phyloP scores from a whole-genome alignment of 208 protist species.

The Acanthamoeba healyi region DNA sequence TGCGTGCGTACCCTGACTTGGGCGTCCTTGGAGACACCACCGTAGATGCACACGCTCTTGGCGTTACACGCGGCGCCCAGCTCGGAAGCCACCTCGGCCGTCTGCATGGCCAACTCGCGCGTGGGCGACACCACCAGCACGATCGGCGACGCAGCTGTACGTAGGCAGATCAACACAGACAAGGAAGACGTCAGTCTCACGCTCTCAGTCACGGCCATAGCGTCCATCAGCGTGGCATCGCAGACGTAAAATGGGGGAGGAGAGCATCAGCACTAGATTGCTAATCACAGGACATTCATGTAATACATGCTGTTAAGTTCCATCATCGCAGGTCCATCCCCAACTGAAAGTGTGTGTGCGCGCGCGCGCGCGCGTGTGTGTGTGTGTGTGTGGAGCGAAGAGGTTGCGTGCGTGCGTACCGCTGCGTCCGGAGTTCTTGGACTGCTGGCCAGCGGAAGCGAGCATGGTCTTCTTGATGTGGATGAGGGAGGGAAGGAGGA shows the following conservation, averaged over 20 bases:
- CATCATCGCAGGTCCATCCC: conserved; percentile 2
- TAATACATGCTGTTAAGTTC: conserved; percentile 46
- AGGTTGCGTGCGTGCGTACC: neutral
- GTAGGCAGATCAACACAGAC: conserved; percentile 9
- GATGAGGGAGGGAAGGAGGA: conserved; percentile 90
- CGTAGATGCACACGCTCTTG: conserved; percentile 74
- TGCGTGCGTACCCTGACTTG: conserved; percentile 21
- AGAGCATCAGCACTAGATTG: neutral
- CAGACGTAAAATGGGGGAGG: neutral
- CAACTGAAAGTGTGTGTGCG: neutral
- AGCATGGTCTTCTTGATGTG: conserved; percentile 83
- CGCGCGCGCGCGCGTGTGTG: no score
- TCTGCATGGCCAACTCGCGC: conserved; percentile 97
- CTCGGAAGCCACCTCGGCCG: conserved; percentile 93
- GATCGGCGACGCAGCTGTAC: conserved; percentile 88
- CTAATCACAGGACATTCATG: conserved; percentile 33
- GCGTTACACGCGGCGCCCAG: conserved; percentile 28
- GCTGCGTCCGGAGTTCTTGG: neutral
- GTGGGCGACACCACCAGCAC: conserved; percentile 97
- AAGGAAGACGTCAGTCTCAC: neutral
- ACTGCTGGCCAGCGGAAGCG: neutral
- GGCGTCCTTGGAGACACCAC: conserved; percentile 66
- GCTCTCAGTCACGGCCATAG: neutral
- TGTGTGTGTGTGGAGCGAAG: neutral
- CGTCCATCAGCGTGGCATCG: no score